phyloP scores from a whole-genome alignment of 176 grass and related monocot species.

The Eremochloa ophiuroides region DNA sequence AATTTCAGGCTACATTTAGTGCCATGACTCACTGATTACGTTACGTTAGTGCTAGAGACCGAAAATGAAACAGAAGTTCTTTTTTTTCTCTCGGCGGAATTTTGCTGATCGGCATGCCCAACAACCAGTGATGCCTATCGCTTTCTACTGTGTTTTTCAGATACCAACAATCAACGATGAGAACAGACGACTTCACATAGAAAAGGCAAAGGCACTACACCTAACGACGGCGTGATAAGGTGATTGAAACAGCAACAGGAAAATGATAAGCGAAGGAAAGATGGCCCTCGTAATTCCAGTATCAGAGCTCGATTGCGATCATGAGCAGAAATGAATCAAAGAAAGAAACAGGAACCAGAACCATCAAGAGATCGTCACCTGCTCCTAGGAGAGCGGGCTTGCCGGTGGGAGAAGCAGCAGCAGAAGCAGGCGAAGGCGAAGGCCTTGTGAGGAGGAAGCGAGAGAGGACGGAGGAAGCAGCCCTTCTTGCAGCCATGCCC shows the following conservation, averaged over 20 bases:
- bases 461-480: slow-evolving; percentile 51
- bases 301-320: background rate
- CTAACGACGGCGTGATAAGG: background rate
- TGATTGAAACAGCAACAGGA: background rate
- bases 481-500: slow-evolving; percentile 58
- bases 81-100: background rate
- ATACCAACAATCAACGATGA: background rate
- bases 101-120: background rate
- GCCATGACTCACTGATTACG: background rate
- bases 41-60: background rate
- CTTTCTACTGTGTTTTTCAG: background rate
- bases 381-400: slow-evolving; percentile 2
- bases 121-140: background rate
- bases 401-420: background rate
- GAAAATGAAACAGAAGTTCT: background rate
- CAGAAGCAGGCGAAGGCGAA: background rate
- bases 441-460: slow-evolving; percentile 14
- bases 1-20: slow-evolving; percentile 7
- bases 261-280: background rate
- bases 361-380: slow-evolving; percentile 41
- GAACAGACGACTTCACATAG: background rate
- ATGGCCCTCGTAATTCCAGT: background rate
- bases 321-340: background rate
- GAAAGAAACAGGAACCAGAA: background rate
- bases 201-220: background rate